These are phyloP conservation scores for Pezicula rhizophila DNA, from an alignment of 2,329 filamentous ascomycete species.

Conservation along the genomic window DNA sequence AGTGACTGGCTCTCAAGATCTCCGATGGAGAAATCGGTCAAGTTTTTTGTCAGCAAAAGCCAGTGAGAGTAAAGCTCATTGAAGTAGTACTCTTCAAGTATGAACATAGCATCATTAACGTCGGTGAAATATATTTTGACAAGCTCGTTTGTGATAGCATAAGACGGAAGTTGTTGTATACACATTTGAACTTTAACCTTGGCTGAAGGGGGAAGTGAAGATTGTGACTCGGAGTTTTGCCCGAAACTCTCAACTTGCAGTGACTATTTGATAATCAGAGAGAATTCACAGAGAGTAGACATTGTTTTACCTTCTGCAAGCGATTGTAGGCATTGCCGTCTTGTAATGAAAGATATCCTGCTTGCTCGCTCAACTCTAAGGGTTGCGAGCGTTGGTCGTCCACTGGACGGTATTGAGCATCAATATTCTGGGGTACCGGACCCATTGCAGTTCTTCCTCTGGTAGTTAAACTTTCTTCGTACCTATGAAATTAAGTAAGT, in stretches of 20 bases:
- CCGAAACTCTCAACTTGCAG: not conserved
- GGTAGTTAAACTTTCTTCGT: too few species aligned
- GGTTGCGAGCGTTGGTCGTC: too few species aligned
- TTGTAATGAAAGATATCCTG: too few species aligned
- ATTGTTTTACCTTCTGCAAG: too few species aligned
- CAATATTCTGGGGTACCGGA: too few species aligned
- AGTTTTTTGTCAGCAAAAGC: not conserved
- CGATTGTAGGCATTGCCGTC: too few species aligned
- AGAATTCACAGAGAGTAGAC: too few species aligned
- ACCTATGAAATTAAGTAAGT: too few species aligned
- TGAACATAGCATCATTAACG: not conserved
- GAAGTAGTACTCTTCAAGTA: slow-evolving; percentile 1
- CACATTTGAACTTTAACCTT: not conserved
- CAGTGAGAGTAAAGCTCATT: not conserved
- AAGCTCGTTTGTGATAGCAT: slow-evolving; percentile 1
- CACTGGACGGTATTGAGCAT: too few species aligned
- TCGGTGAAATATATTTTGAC: slow-evolving; percentile 2
- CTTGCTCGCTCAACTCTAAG: too few species aligned
- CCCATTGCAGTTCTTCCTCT: too few species aligned
- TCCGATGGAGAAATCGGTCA: not conserved
- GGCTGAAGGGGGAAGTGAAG: not conserved
- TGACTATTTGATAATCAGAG: not conserved
- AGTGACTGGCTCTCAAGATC: not conserved
- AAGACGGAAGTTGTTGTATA: slow-evolving; percentile 1
- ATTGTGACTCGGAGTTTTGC: not conserved